Conservation (phyloP, 495 filamentous ascomycete genomes). For the Rusavskia elegans region DNA sequence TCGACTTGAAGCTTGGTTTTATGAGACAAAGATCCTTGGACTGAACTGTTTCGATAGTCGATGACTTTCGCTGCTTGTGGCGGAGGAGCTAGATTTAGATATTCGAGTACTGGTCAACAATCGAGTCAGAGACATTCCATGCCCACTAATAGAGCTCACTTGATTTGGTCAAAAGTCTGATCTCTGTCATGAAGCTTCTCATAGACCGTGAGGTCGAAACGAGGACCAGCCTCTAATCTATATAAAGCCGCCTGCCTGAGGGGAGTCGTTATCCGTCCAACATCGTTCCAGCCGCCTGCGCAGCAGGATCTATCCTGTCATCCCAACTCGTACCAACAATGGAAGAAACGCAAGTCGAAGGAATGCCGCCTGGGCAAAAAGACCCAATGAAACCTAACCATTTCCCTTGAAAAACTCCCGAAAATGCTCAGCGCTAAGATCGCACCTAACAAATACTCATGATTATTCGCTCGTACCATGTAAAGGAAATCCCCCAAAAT, state of each 20-base stretch:
- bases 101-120: no score
- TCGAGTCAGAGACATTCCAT: no score
- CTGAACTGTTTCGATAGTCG: no score
- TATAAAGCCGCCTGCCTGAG: conserved; percentile 1
- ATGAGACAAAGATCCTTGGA: no score
- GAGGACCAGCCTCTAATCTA: not conserved
- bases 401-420: conserved; percentile 7
- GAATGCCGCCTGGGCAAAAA: conserved; percentile 3
- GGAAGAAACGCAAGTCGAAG: not conserved
- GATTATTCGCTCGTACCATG: conserved; percentile 4
- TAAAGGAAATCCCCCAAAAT: not conserved
- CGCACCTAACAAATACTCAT: not conserved
- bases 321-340: conserved; percentile 7
- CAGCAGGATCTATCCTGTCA: conserved; percentile 7
- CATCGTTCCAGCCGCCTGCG: not conserved
- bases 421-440: conserved; percentile 3
- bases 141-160: no score
- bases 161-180: no score
- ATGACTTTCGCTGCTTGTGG: no score
- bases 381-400: no score
- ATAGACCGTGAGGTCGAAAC: not conserved
- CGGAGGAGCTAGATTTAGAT: no score
- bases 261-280: not conserved
- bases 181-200: no score
- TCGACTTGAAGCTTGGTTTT: no score